Conservation (phyloP, 2,329 filamentous ascomycete genomes). For the Fusarium nematophilum region DNA sequence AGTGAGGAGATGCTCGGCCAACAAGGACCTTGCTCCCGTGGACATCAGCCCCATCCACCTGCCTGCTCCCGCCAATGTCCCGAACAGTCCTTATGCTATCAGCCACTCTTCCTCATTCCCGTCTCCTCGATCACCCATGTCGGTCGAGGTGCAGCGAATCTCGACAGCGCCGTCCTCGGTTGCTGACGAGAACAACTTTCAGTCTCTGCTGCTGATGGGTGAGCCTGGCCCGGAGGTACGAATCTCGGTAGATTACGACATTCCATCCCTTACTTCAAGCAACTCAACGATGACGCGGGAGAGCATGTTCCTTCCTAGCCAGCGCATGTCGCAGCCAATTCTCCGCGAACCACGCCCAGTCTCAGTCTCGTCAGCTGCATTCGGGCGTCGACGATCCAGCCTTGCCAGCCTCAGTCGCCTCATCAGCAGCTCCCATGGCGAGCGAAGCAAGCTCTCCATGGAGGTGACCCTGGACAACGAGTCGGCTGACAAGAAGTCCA, state of each 20-base stretch:
- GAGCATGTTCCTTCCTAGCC: conserved; percentile 62
- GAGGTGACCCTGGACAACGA: conserved; percentile 70
- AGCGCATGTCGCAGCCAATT: conserved; percentile 60
- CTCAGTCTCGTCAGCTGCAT: conserved; percentile 70
- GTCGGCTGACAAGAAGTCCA: conserved; percentile 64
- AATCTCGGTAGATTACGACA: conserved; percentile 75
- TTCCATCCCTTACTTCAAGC: conserved; percentile 79
- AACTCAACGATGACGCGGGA: conserved; percentile 81
- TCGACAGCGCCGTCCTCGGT: conserved; percentile 81
- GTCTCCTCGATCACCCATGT: conserved; percentile 76
- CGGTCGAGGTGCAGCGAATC: conserved; percentile 77
- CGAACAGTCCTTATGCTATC: conserved; percentile 74
- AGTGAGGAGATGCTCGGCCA: conserved; percentile 53
- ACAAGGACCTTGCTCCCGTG: conserved; percentile 61
- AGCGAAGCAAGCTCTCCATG: conserved; percentile 79
- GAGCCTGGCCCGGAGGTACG: conserved; percentile 79
- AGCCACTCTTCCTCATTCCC: conserved; percentile 74
- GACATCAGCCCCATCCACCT: conserved; percentile 61
- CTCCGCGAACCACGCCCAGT: conserved; percentile 69
- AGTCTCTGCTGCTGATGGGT: conserved; percentile 74
- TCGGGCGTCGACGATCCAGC: conserved; percentile 78
- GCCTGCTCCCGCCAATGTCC: conserved; percentile 57
- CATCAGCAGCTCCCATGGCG: conserved; percentile 79
- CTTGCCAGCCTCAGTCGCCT: conserved; percentile 81
- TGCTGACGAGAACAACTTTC: conserved; percentile 76